Percentiles rank a stretch among this genome's conserved stretches.
phyloP scores from a whole-genome alignment of 192 early-diverging fungal species.

The Backusella morwellensis region DNA sequence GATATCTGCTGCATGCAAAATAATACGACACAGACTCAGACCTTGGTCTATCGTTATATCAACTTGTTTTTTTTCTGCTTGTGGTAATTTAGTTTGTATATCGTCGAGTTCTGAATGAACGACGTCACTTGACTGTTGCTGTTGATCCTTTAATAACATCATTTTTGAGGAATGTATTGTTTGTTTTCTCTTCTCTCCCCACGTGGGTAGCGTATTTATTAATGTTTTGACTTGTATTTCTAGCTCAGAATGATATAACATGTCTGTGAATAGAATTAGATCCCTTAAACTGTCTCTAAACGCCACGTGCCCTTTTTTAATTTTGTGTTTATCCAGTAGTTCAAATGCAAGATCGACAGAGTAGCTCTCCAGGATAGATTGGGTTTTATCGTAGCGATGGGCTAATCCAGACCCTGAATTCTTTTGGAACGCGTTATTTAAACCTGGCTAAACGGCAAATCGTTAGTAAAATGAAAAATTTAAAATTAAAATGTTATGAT shows the following conservation, averaged over 20 bases:
- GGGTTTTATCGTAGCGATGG: conserved; percentile 55
- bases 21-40: conserved; percentile 54
- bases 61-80: not conserved
- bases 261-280: conserved; percentile 16
- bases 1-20: conserved; percentile 83
- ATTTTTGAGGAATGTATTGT: not conserved
- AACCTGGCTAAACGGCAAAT: conserved; percentile 63
- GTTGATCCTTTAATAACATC: not conserved
- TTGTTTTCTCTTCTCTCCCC: not conserved
- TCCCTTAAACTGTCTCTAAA: not conserved
- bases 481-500: not conserved
- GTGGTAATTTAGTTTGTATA: not conserved
- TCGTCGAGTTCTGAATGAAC: conserved; percentile 1
- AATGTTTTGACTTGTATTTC: conserved; percentile 4
- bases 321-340: conserved; percentile 65
- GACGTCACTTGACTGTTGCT: not conserved
- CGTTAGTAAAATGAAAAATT: not conserved
- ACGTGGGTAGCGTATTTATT: not conserved
- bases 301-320: conserved; percentile 38
- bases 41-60: conserved; percentile 42
- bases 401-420: conserved; percentile 77
- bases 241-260: conserved; percentile 5
- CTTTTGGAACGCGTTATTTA: conserved; percentile 84
- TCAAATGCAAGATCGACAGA: conserved; percentile 68
- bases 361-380: conserved; percentile 79